phyloP scores from a whole-genome alignment of 768 basidiomycete species.

The Pleurotus giganteus region DNA sequence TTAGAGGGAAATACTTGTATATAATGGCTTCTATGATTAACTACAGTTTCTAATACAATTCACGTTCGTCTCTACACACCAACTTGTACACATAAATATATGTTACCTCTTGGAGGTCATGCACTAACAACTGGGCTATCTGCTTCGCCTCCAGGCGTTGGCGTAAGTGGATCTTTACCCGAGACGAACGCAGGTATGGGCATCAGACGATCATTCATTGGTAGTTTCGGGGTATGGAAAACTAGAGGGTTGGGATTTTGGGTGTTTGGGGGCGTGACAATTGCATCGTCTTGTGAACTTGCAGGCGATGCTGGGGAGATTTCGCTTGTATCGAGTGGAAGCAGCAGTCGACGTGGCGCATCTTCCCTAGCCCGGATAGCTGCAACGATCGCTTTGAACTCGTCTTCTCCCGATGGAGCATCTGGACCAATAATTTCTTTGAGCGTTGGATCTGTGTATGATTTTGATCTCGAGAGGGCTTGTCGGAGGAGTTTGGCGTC shows the following conservation, averaged over 20 bases:
- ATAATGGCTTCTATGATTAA: no score
- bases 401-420: conserved; percentile 59
- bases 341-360: conserved; percentile 8
- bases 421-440: conserved; percentile 38
- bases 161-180: conserved; percentile 44
- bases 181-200: conserved; percentile 37
- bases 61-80: no score
- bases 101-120: no score
- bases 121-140: not conserved
- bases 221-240: conserved; percentile 47
- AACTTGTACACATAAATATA: no score
- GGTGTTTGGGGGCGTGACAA: conserved; percentile 49
- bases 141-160: conserved; percentile 30
- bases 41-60: no score
- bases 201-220: conserved; percentile 35
- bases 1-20: no score
- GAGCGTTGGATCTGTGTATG: conserved; percentile 49
- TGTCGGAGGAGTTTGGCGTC: conserved; percentile 57
- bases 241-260: conserved; percentile 59
- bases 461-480: conserved; percentile 57
- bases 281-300: not conserved
- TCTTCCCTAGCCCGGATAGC: conserved; percentile 43
- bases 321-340: not conserved
- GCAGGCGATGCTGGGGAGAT: conserved; percentile 22
- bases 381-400: conserved; percentile 52